Conservation (phyloP, 2,329 filamentous ascomycete genomes). For the Beauveria medogensis region DNA sequence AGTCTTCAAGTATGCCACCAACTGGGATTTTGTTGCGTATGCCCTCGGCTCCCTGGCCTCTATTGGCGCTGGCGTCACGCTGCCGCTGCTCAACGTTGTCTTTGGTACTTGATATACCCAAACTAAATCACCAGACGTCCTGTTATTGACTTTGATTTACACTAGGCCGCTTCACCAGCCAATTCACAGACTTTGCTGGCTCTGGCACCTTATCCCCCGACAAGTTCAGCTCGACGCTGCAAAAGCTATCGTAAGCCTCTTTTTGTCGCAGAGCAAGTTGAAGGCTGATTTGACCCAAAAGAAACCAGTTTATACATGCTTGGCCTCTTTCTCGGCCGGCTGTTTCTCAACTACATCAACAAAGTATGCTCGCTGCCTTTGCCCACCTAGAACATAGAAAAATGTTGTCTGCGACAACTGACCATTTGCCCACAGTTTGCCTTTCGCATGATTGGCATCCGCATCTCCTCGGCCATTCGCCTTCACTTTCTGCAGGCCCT, state of each 20-base stretch:
- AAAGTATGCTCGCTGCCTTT: constrained; percentile 28
- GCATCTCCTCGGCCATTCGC: constrained; percentile 53
- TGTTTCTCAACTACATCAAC: constrained; percentile 54
- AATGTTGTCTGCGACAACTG: not conserved
- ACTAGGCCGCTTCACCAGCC: constrained; percentile 38
- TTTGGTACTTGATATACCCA: constrained; percentile 34
- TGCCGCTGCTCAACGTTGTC: constrained; percentile 52
- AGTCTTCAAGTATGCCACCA: constrained; percentile 46
- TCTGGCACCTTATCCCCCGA: constrained; percentile 16
- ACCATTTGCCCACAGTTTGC: constrained; percentile 35
- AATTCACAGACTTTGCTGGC: constrained; percentile 19
- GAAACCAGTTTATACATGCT: constrained; percentile 54
- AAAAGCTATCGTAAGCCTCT: constrained; percentile 10
- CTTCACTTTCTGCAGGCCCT: constrained; percentile 56
- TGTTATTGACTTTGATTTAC: constrained; percentile 26
- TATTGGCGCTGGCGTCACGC: constrained; percentile 43
- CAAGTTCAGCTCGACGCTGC: constrained; percentile 26
- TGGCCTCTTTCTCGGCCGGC: constrained; percentile 60
- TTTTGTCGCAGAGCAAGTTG: not conserved
- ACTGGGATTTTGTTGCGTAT: constrained; percentile 43
- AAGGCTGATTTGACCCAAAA: constrained; percentile 10
- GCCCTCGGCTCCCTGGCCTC: constrained; percentile 38
- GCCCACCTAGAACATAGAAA: not conserved
- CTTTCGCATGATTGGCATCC: constrained; percentile 54
- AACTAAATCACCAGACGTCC: not conserved